Evolutionary conservation across 2,329 filamentous ascomycete genomes (phyloP).

Genomic region (Whalleya microplaca): DNA sequence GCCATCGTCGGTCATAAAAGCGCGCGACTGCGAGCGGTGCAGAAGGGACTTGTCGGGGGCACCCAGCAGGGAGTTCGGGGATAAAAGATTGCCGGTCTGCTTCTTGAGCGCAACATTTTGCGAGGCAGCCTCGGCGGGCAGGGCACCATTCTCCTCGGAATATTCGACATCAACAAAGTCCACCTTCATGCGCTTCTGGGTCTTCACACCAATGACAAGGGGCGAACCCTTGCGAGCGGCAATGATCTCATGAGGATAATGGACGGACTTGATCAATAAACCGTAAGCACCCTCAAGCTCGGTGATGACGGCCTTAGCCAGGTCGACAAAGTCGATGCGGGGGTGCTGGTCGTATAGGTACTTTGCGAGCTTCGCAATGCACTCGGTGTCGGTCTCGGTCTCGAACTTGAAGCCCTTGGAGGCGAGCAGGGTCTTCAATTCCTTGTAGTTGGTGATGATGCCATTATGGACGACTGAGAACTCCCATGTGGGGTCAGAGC

Average conservation of each 20-base stretch:
- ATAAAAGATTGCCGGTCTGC: slow-evolving; percentile 68
- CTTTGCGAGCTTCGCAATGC: slow-evolving; percentile 98
- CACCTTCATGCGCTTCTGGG: slow-evolving; percentile 99
- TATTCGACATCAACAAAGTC: slow-evolving; percentile 99
- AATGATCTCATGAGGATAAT: slow-evolving; percentile 97
- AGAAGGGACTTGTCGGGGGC: slow-evolving; percentile 97
- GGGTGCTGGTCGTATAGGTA: slow-evolving; percentile 97
- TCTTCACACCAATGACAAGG: slow-evolving; percentile 95
- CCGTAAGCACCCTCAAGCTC: slow-evolving; percentile 98
- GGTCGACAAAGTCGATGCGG: slow-evolving; percentile 91
- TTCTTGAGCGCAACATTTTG: slow-evolving; percentile 98
- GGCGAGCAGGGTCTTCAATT: slow-evolving; percentile 90
- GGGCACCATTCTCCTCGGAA: slow-evolving; percentile 78
- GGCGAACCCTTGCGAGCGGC: slow-evolving; percentile 98
- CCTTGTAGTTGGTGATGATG: slow-evolving; percentile 99
- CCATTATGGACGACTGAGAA: slow-evolving; percentile 99
- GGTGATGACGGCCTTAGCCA: slow-evolving; percentile 97
- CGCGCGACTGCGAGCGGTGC: slow-evolving; percentile 96
- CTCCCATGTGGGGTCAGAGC: slow-evolving; percentile 93
- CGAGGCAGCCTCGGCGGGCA: slow-evolving; percentile 90
- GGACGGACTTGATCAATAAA: slow-evolving; percentile 95
- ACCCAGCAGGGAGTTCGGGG: slow-evolving; percentile 71
- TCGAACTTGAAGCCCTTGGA: slow-evolving; percentile 98
- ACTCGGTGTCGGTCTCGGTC: slow-evolving; percentile 99
- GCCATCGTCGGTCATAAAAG: slow-evolving; percentile 98